Percentiles rank a stretch among this genome's conserved stretches.
Conservation (phyloP, 2,329 filamentous ascomycete species). For the Mycocentrospora acerina region DNA sequence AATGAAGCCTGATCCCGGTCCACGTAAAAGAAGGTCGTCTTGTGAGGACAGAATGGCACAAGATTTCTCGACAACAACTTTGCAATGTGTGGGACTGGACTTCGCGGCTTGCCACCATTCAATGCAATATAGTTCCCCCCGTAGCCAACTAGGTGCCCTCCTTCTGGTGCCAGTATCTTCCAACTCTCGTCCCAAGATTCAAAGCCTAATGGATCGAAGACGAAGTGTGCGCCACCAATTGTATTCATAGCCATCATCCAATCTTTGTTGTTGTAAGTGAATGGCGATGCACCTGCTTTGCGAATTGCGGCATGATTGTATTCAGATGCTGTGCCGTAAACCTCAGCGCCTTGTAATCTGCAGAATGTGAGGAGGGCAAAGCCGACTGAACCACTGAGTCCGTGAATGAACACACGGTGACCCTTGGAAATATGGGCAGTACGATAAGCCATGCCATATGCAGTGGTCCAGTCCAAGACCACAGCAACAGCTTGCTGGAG, state of each 20-base stretch:
- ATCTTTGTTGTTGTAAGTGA: constrained; percentile 52
- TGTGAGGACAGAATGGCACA: constrained; percentile 25
- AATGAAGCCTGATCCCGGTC: constrained; percentile 25
- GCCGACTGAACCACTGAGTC: constrained; percentile 54
- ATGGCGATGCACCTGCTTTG: constrained; percentile 45
- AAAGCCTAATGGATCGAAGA: constrained; percentile 54
- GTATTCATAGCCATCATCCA: constrained; percentile 52
- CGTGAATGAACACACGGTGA: constrained; percentile 54
- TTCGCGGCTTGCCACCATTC: constrained; percentile 20
- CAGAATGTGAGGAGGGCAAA: constrained; percentile 47
- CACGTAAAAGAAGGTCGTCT: constrained; percentile 32
- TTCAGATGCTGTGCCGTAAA: constrained; percentile 53
- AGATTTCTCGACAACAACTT: constrained; percentile 28
- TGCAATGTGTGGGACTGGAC: constrained; percentile 14
- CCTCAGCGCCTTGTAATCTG: constrained; percentile 47
- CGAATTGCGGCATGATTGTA: constrained; percentile 49
- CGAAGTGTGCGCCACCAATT: constrained; percentile 50
- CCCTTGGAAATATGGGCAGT: constrained; percentile 46
- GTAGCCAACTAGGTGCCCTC: constrained; percentile 36
- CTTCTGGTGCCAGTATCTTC: constrained; percentile 44
- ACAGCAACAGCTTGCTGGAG: constrained; percentile 46
- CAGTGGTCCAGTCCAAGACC: constrained; percentile 49
- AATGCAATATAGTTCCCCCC: constrained; percentile 28
- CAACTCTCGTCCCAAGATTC: constrained; percentile 55
- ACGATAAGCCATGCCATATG: constrained; percentile 34